phyloP scores from a whole-genome alignment of 108 stramenopile species.

The Chaetoceros muelleri region DNA sequence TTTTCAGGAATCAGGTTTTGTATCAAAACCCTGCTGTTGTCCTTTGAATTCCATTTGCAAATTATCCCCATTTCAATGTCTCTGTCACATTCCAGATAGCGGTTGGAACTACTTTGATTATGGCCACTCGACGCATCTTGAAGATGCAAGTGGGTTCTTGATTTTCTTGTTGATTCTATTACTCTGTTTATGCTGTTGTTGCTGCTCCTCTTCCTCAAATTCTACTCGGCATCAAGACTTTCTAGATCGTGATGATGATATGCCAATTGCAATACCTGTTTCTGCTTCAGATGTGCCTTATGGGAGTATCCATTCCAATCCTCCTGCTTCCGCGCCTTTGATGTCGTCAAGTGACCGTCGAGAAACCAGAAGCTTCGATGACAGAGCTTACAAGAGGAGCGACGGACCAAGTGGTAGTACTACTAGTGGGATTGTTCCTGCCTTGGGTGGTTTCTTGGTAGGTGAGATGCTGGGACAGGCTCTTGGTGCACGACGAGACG shows the following conservation, averaged over 20 bases:
- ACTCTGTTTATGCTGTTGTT: not conserved
- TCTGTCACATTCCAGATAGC: not conserved
- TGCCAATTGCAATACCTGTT: not conserved
- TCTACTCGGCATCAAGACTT: not conserved
- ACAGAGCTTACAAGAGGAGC: too few relatives aligned
- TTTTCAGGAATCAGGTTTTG: not conserved
- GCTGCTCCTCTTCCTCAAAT: not conserved
- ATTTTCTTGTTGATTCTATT: not conserved
- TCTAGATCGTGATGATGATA: too few relatives aligned
- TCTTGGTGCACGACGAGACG: not conserved
- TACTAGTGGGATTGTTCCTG: not conserved
- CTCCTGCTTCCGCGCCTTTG: not conserved
- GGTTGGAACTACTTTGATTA: too few relatives aligned
- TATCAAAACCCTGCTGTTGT: not conserved
- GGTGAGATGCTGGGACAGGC: not conserved
- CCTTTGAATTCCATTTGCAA: not conserved
- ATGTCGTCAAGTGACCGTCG: too few relatives aligned
- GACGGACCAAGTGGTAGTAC: not conserved
- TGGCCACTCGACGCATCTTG: not conserved
- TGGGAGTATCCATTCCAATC: not conserved
- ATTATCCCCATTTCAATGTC: not conserved
- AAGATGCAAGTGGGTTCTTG: not conserved
- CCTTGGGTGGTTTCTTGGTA: not conserved
- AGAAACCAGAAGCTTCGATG: too few relatives aligned
- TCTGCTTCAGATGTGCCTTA: not conserved